Percentiles rank a stretch among this genome's conserved stretches.
These are phyloP conservation scores for Neopestalotiopsis rosae DNA, from an alignment of 2,329 filamentous ascomycete species.

Conservation along the genomic window DNA sequence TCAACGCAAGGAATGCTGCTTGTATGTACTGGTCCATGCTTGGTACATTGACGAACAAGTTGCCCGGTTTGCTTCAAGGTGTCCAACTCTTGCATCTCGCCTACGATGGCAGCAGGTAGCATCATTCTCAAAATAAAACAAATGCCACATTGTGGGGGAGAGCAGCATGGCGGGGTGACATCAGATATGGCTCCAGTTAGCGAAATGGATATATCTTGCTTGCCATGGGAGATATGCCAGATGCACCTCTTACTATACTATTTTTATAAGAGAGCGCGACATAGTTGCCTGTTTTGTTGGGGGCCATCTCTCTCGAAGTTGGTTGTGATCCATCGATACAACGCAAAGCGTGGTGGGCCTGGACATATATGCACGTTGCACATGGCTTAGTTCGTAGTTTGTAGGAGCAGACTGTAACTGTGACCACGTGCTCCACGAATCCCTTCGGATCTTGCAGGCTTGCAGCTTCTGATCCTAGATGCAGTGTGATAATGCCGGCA, in stretches of 20 bases:
- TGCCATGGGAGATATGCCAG: not conserved
- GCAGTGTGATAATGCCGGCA: not conserved
- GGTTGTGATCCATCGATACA: not conserved
- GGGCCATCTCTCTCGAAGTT: not conserved
- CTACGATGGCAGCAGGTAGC: not conserved
- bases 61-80: not conserved
- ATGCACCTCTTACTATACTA: conserved; percentile 4
- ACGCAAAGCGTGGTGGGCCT: not conserved
- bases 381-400: not conserved
- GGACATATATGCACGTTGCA: not conserved
- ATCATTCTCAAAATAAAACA: not conserved
- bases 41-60: not conserved
- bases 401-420: not conserved
- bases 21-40: not conserved
- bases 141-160: not conserved
- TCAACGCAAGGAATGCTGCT: not conserved
- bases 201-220: not conserved
- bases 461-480: not conserved
- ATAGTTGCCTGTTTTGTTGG: not conserved
- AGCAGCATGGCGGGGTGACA: not conserved
- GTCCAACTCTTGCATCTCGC: not conserved
- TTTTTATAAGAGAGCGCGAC: not conserved
- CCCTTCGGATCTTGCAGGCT: not conserved
- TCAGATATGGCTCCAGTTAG: not conserved
- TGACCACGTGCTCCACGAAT: conserved; percentile 1